These are phyloP conservation scores for Auricularia heimuer DNA, from an alignment of 768 basidiomycete species.

Conservation along the genomic window DNA sequence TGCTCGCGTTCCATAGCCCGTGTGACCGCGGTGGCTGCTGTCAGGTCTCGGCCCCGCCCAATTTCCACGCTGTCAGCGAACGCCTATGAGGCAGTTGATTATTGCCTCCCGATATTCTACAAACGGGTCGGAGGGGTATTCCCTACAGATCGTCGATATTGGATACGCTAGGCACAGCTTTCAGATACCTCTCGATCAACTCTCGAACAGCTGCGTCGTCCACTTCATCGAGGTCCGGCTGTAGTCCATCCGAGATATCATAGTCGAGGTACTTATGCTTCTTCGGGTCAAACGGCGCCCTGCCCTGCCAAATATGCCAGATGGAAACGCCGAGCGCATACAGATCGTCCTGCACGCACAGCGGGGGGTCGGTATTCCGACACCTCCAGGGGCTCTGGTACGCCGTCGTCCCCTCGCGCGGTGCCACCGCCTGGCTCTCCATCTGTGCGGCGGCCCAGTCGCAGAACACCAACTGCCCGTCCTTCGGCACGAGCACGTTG, in stretches of 20 bases:
- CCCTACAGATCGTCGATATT: neutral
- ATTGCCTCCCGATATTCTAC: no score
- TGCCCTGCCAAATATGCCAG: neutral
- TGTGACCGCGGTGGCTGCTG: no score
- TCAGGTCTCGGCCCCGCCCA: no score
- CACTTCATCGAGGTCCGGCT: neutral
- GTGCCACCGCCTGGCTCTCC: no score
- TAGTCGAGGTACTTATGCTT: neutral
- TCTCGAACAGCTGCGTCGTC: neutral
- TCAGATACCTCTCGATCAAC: neutral
- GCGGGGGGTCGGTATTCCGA: neutral
- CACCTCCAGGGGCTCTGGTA: neutral
- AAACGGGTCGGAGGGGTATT: no score
- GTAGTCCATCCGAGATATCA: neutral
- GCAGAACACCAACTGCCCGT: no score
- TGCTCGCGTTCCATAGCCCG: no score
- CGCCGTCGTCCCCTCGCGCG: no score
- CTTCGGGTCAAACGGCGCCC: neutral
- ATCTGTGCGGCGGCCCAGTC: no score
- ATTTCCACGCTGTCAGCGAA: no score
- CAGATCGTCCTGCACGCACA: neutral
- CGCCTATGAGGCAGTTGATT: no score
- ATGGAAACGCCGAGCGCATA: neutral
- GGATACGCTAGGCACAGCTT: neutral
- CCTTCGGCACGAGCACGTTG: conserved; percentile 60